Evolutionary conservation across 768 basidiomycete genomes (phyloP).

Genomic region (Lactarius sanguifluus): DNA sequence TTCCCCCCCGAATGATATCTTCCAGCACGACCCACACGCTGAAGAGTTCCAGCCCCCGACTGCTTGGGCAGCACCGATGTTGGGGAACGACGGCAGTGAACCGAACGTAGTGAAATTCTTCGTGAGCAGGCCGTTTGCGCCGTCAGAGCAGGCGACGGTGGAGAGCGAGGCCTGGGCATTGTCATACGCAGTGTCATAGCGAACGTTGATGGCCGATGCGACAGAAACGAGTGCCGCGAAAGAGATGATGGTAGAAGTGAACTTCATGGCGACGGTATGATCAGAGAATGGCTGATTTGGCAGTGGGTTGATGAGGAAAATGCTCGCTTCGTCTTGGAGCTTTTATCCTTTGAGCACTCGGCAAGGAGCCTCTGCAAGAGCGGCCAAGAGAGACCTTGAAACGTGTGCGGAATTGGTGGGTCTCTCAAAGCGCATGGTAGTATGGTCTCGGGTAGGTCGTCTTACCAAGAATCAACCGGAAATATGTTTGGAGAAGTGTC

Average conservation of each 20-base stretch:
- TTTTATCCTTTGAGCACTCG: background rate
- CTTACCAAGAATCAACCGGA: background rate
- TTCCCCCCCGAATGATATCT: slow-evolving; percentile 33
- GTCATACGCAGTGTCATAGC: slow-evolving; percentile 39
- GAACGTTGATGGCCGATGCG: slow-evolving; percentile 23
- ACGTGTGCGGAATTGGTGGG: background rate
- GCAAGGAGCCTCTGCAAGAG: background rate
- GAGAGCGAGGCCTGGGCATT: slow-evolving; percentile 28
- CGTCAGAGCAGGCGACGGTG: slow-evolving; percentile 38
- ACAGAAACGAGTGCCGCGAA: slow-evolving; percentile 26
- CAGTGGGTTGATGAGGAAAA: background rate
- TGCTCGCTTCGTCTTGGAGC: background rate
- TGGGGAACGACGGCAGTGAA: slow-evolving; percentile 36
- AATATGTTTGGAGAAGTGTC: background rate
- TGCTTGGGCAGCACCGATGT: slow-evolving; percentile 38
- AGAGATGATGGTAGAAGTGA: slow-evolving; percentile 29
- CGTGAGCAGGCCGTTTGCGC: slow-evolving; percentile 35
- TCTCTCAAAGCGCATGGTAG: background rate
- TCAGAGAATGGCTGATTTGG: background rate
- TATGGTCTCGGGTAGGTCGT: background rate
- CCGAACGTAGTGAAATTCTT: slow-evolving; percentile 39
- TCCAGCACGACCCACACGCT: slow-evolving; percentile 40
- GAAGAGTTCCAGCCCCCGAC: slow-evolving; percentile 36
- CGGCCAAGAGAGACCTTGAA: background rate
- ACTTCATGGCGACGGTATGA: slow-evolving; percentile 32